These are phyloP conservation scores for Xylariaceae sp. DNA, from an alignment of 2,329 filamentous ascomycete species.

Conservation along the genomic window DNA sequence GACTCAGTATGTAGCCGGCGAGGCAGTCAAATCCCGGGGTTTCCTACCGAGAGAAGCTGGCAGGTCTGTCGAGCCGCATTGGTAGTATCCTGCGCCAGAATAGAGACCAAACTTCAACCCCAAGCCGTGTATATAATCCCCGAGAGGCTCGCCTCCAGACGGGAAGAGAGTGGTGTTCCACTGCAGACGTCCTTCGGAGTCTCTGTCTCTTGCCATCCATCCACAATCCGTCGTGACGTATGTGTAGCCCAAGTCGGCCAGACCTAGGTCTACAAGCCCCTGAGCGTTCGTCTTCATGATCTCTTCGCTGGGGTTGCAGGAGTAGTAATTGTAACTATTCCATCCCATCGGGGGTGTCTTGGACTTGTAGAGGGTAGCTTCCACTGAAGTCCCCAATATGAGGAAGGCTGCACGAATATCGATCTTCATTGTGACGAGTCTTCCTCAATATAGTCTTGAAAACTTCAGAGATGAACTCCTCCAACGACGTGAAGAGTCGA, in stretches of 20 bases:
- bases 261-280: slow-evolving; percentile 54
- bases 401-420: slow-evolving; percentile 1
- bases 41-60: slow-evolving; percentile 47
- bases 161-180: slow-evolving; percentile 56
- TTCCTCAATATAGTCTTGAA: neutral
- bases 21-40: neutral
- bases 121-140: slow-evolving; percentile 51
- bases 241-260: slow-evolving; percentile 56
- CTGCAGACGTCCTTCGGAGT: slow-evolving; percentile 48
- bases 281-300: slow-evolving; percentile 55
- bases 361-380: slow-evolving; percentile 25
- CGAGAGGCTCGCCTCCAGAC: slow-evolving; percentile 49
- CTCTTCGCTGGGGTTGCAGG: slow-evolving; percentile 50
- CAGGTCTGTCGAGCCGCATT: slow-evolving; percentile 46
- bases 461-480: neutral
- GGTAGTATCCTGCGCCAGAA: slow-evolving; percentile 50
- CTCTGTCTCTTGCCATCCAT: slow-evolving; percentile 49
- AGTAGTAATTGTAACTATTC: slow-evolving; percentile 63
- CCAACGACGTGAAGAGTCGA: neutral
- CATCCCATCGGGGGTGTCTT: slow-evolving; percentile 52
- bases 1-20: neutral
- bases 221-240: slow-evolving; percentile 63
- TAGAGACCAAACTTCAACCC: slow-evolving; percentile 59
- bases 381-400: slow-evolving; percentile 17
- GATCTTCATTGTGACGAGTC: slow-evolving; percentile 2